Evolutionary conservation across 371 early-diverging fungal species (phyloP), one percentile per base, ranked within the genome.

Genomic region (Lichtheimia ramosa): DNA sequence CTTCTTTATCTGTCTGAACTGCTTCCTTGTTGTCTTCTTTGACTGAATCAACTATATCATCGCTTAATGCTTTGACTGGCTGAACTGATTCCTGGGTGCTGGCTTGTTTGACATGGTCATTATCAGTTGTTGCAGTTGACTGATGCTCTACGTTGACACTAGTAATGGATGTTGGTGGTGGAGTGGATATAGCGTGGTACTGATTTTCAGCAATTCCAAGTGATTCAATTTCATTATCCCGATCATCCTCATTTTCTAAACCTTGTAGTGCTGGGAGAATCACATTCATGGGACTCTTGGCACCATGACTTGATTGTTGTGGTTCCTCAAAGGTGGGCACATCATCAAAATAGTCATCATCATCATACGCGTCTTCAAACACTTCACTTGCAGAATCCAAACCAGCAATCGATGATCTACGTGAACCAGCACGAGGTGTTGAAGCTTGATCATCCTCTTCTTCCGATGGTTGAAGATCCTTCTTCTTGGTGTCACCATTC

Each of bases 331-430:
- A 40, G 6, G 51, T 23, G 7, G 56, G 50, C 14, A 42, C 43
- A 43, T 56, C 28, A 24, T 55, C 62, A 12, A 27, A 49, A 16
- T 51, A 49, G 24, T 57, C 57, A 23, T 55, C 52, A 39, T 65
- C 61, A 28, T 65, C 61, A 23, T 56, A 56, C 5, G 65, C 65
- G 25, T 65, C 65, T 42, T 64, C 64, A 59, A 64, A 64, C 2
- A 65, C 54, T 28, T 65, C 65, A 39, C 65, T 65, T 41, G 65
- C 65, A 16, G 64, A 64, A 43, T 64, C 64, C 3, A 64, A 21
- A 23, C 56, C 62, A 39, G 56, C 56, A 13, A 57, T 57, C 10
- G 65, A 65, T 16, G 65, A 65, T 43, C 50, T 55, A 40, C 65
- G 55, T n/a, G 65, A 65, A 12, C 58, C 51, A 13, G 65, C 57